Evolutionary conservation across 2,329 filamentous ascomycete genomes (phyloP).

Genomic region (Ceratocystiopsis minuta): DNA sequence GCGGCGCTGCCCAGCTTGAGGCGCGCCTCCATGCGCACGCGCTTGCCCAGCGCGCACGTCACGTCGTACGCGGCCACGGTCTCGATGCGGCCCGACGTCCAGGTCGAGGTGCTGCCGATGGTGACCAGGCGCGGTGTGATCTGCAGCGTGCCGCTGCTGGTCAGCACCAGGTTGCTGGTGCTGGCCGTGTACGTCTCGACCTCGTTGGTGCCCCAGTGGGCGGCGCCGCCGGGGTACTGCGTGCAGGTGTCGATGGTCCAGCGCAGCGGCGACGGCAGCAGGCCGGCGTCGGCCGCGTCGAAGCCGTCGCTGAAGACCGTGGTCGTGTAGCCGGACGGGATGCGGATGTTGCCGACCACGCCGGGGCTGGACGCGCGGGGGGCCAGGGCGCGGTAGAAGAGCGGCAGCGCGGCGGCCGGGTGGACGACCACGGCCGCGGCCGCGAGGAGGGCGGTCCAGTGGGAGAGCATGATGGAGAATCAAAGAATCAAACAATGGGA

Average conservation of each 20-base stretch:
- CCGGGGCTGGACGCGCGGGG: slow-evolving; percentile 3
- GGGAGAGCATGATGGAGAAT: not conserved
- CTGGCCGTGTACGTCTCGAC: slow-evolving; percentile 26
- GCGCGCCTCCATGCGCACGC: slow-evolving; percentile 20
- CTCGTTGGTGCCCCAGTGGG: slow-evolving; percentile 31
- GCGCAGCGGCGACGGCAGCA: slow-evolving; percentile 20
- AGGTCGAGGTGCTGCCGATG: slow-evolving; percentile 13
- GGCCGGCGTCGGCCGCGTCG: slow-evolving; percentile 12
- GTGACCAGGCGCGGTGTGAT: slow-evolving; percentile 13
- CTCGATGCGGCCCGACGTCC: slow-evolving; percentile 28
- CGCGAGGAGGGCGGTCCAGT: not conserved
- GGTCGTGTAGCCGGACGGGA: slow-evolving; percentile 15
- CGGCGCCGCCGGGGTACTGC: slow-evolving; percentile 25
- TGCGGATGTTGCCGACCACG: slow-evolving; percentile 4
- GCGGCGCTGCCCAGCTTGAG: slow-evolving; percentile 19
- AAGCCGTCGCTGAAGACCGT: slow-evolving; percentile 13
- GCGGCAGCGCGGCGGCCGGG: slow-evolving; percentile 2
- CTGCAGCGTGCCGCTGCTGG: slow-evolving; percentile 17
- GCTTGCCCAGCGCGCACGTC: slow-evolving; percentile 15
- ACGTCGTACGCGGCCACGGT: slow-evolving; percentile 19
- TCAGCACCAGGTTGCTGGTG: slow-evolving; percentile 22
- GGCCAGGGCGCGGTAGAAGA: slow-evolving; percentile 2
- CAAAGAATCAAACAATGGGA: not conserved
- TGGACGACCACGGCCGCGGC: slow-evolving; percentile 2
- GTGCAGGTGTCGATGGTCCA: slow-evolving; percentile 28